Base-by-base conservation (phyloP, 257 asterid species). In the Jacaranda mimosifolia region DNA sequence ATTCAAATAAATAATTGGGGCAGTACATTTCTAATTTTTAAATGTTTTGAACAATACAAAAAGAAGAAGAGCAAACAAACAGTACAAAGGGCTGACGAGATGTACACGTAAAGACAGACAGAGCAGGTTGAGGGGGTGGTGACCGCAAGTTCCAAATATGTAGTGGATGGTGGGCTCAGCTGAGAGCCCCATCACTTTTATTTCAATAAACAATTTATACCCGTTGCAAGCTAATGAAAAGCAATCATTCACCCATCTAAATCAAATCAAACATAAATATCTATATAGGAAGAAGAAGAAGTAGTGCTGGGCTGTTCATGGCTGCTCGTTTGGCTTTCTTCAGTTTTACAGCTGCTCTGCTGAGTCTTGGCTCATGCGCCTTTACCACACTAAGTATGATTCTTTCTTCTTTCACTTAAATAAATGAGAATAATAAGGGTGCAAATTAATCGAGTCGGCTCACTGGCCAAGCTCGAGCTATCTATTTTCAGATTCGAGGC, bases 321-420 rank as follows among this genome's bases (percentile, higher is more conserved):
- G 84, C 80, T 71, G 73, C 76, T 75, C 70, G 32, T 35, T 14
- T 46, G 26, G 56, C 73, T 32, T 51, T 76, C 63, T 14, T 65
- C 74, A 12, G 10, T 35, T 49, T 53, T 32, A 45, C 82, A 10
- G 9, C 18, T 18, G 12, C 66, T 76, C 75, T 83, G 63, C 62
- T 83, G 70, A 52, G 79, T 51, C 67, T 72, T 8, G 82, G 55
- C 72, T 72, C 87, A 6, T 52, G 40, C 68, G 81, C 84, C 52
- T 72, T 73, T 9, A 79, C 70, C 55, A 36, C 81, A 4, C 38
- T 51, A 40, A 71, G 86, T 82, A 77, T 43, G 72, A 1, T 51
- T 51, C 66, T 18, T 26, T 55, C 46, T 71, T 35, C 18, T 62
- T 10, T 15, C 62, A 10, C 19, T 14, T 5, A n/a, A 52, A 26